Evolutionary conservation across 1,284 basidiomycete species (phyloP).

Genomic region (Cerrena zonata): DNA sequence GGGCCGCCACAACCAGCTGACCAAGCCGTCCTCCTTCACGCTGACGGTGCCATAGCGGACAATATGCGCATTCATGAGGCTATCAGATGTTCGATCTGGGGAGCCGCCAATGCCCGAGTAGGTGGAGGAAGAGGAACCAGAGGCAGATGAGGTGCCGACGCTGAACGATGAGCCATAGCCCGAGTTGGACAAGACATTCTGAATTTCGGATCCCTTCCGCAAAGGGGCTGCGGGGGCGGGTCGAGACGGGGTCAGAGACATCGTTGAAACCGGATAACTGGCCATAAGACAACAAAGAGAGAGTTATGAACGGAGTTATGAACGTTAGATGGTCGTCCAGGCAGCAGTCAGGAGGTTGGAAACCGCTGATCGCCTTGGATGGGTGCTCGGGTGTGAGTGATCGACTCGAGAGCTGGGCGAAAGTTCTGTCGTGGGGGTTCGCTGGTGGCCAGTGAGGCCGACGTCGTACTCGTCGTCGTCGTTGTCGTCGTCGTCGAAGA

Average conservation of each 20-base stretch:
- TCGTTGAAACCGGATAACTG: conserved; percentile 36
- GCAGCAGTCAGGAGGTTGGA: background rate
- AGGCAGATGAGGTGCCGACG: conserved; percentile 46
- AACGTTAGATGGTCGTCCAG: background rate
- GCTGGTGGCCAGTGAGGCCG: background rate
- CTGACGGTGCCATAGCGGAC: conserved; percentile 68
- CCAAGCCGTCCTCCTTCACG: conserved; percentile 86
- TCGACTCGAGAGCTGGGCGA: background rate
- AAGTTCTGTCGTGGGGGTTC: background rate
- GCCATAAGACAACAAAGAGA: no score
- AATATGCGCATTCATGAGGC: conserved; percentile 36
- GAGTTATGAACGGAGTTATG: background rate
- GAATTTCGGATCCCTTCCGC: conserved; percentile 38
- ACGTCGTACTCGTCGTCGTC: background rate
- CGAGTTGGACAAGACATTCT: conserved; percentile 39
- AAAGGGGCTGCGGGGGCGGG: conserved; percentile 65
- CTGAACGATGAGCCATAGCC: conserved; percentile 59
- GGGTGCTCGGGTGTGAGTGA: background rate
- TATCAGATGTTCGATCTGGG: conserved; percentile 53
- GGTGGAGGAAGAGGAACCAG: conserved; percentile 47
- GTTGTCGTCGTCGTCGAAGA: background rate
- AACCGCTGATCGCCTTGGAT: background rate
- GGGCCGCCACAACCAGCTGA: conserved; percentile 89
- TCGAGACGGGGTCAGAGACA: conserved; percentile 49
- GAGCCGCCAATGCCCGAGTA: conserved; percentile 75